Evolutionary conservation across 768 basidiomycete genomes (phyloP).

Genomic region (Hemileccinum rubropunctum): DNA sequence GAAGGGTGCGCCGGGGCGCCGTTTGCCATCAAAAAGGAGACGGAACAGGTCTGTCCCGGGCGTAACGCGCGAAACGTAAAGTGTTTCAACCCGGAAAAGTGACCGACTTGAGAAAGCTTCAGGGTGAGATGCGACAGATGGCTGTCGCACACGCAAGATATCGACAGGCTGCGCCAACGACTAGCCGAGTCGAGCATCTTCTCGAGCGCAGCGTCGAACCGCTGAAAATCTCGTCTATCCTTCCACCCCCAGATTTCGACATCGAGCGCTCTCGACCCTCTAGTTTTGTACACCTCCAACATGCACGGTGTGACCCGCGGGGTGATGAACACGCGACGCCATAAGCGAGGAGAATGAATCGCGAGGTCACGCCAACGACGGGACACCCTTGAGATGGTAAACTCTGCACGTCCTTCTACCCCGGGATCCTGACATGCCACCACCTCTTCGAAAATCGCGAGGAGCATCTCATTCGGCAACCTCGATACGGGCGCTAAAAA

Average conservation of each 20-base stretch:
- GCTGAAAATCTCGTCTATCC: slow-evolving; percentile 31
- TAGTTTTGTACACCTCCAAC: slow-evolving; percentile 25
- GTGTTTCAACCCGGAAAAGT: slow-evolving; percentile 24
- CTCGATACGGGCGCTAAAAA: slow-evolving; percentile 28
- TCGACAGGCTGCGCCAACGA: slow-evolving; percentile 28
- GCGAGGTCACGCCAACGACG: slow-evolving; percentile 33
- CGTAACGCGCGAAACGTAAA: slow-evolving; percentile 30
- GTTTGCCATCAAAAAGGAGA: slow-evolving; percentile 23
- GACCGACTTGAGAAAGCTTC: slow-evolving; percentile 19
- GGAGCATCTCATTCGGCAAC: slow-evolving; percentile 31
- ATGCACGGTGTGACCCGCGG: slow-evolving; percentile 18
- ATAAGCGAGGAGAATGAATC: slow-evolving; percentile 29
- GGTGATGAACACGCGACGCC: slow-evolving; percentile 26
- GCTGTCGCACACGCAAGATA: slow-evolving; percentile 27
- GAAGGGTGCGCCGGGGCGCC: slow-evolving; percentile 4
- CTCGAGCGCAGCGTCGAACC: slow-evolving; percentile 27
- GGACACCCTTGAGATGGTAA: slow-evolving; percentile 28
- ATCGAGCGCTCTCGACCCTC: slow-evolving; percentile 26
- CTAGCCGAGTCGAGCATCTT: slow-evolving; percentile 24
- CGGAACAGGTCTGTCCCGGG: slow-evolving; percentile 28
- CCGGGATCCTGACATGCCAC: slow-evolving; percentile 24
- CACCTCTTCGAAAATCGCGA: slow-evolving; percentile 31
- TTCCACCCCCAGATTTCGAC: slow-evolving; percentile 28
- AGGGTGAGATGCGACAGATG: slow-evolving; percentile 29
- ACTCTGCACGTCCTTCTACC: slow-evolving; percentile 20